phyloP scores from a whole-genome alignment of 352 stramenopile species.

The Pythium monospermum region DNA sequence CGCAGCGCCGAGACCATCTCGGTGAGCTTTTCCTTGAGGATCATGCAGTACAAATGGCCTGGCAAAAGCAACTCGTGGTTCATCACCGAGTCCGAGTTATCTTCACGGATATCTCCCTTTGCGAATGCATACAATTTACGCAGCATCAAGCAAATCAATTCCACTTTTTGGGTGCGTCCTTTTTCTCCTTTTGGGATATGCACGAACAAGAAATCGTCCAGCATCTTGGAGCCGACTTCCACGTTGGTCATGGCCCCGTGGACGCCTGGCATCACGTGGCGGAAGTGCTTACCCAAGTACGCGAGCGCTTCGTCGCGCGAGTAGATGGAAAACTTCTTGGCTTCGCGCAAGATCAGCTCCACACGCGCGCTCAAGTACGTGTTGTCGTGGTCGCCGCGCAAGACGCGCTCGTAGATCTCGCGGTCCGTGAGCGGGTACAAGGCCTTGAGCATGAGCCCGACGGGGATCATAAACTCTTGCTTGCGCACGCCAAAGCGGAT shows the following conservation, averaged over 20 bases:
- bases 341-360: constrained; percentile 96
- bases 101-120: constrained; percentile 91
- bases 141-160: constrained; percentile 96
- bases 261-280: constrained; percentile 84
- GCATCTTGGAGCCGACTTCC: constrained; percentile 85
- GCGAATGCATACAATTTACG: constrained; percentile 98
- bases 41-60: constrained; percentile 94
- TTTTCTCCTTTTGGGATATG: constrained; percentile 92
- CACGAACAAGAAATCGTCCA: constrained; percentile 96
- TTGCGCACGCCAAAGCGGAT: constrained; percentile 97
- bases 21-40: constrained; percentile 99
- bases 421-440: constrained; percentile 88
- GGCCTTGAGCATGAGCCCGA: constrained; percentile 96
- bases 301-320: constrained; percentile 84
- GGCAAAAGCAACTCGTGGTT: constrained; percentile 97
- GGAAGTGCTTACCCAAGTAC: constrained; percentile 97
- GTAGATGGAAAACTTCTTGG: constrained; percentile 91
- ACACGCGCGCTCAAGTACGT: constrained; percentile 96
- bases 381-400: constrained; percentile 94
- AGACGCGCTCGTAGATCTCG: constrained; percentile 97
- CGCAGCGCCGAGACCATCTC: constrained; percentile 85
- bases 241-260: constrained; percentile 86
- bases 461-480: constrained; percentile 98
- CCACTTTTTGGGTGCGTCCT: constrained; percentile 86
- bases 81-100: constrained; percentile 98